Base-by-base conservation (phyloP, 1,139 yeast genomes). In the Saccharomyces hybrid region DNA sequence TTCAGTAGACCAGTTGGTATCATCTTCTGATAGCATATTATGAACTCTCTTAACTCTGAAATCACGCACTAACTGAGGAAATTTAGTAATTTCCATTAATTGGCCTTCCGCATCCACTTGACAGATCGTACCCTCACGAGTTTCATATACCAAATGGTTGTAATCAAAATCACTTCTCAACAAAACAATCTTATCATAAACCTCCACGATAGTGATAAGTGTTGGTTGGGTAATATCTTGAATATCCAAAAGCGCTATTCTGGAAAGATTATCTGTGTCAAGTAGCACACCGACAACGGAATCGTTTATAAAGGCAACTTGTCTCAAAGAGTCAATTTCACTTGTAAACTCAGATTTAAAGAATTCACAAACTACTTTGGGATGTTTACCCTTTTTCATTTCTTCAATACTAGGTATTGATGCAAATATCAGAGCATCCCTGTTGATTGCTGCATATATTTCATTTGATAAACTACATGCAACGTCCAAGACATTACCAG, bases 21-120 rank as follows among this genome's bases (percentile, higher is more conserved):
- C 67, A 41, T 59, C 57, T 23, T 56, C 47, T 13, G 54, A 66
- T 4, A 54, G 60, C 4, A 52, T 51, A 44, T 62, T 64, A 27
- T 70, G 62, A 32, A 71, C 69, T 20, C 69, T 61, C 27, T 77
- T 73, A 6, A 83, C 77, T 63, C 81, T 81, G 61, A 83, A 79
- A 55, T 84, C 85, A 54, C 78, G 79, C 63, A 91, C 88, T 44
- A 87, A 71, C 63, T 82, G 87, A 1, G 95, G 95, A 61, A 88
- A 83, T 57, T 76, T 73, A 1, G 80, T 68, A 5, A 84, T 61
- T 28, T 73, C 64, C 27, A 62, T 63, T 11, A 68, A 48, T 51
- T 70, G 71, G 9, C 71, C 71, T 38, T 65, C 67, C 26, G 60
- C 60, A 47, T 64, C 65, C 16, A 83, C 58, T 53, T 74, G 74